phyloP scores from a whole-genome alignment of 129 eudicot genomes.

The Saussurea involucrata region DNA sequence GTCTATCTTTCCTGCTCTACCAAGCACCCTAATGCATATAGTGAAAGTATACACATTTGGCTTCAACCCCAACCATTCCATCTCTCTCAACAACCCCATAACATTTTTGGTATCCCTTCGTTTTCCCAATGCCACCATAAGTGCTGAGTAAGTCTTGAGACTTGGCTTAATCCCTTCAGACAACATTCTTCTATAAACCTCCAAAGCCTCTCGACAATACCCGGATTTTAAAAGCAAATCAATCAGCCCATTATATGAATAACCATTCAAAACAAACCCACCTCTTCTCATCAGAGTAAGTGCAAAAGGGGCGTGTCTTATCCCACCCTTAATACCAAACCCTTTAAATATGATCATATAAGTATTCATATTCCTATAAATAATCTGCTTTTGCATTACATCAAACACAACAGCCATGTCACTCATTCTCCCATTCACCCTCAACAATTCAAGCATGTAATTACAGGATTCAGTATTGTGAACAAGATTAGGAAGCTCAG shows the following conservation, averaged over 20 bases:
- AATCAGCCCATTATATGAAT: slow-evolving; percentile 87
- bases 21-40: slow-evolving; percentile 90
- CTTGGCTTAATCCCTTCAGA: slow-evolving; percentile 74
- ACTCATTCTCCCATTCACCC: slow-evolving; percentile 32
- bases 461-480: slow-evolving; percentile 82
- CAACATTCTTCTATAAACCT: slow-evolving; percentile 65
- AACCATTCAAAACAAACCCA: slow-evolving; percentile 74
- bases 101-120: slow-evolving; percentile 79
- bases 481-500: slow-evolving; percentile 58
- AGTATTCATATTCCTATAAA: slow-evolving; percentile 72
- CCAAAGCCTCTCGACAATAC: slow-evolving; percentile 68
- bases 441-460: slow-evolving; percentile 80
- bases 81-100: slow-evolving; percentile 58
- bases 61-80: slow-evolving; percentile 78
- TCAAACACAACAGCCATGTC: slow-evolving; percentile 88
- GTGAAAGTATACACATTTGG: slow-evolving; percentile 92
- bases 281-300: slow-evolving; percentile 53
- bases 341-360: slow-evolving; percentile 63
- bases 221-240: slow-evolving; percentile 81
- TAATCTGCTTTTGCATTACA: slow-evolving; percentile 86
- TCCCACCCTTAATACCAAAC: slow-evolving; percentile 73
- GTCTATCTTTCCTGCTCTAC: slow-evolving; percentile 81
- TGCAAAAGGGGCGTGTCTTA: slow-evolving; percentile 65
- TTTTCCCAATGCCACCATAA: slow-evolving; percentile 91
- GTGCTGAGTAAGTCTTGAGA: slow-evolving; percentile 91